These are phyloP conservation scores for Hymenoscyphus linearis DNA, from an alignment of 2,329 filamentous ascomycete genomes.

Conservation along the genomic window DNA sequence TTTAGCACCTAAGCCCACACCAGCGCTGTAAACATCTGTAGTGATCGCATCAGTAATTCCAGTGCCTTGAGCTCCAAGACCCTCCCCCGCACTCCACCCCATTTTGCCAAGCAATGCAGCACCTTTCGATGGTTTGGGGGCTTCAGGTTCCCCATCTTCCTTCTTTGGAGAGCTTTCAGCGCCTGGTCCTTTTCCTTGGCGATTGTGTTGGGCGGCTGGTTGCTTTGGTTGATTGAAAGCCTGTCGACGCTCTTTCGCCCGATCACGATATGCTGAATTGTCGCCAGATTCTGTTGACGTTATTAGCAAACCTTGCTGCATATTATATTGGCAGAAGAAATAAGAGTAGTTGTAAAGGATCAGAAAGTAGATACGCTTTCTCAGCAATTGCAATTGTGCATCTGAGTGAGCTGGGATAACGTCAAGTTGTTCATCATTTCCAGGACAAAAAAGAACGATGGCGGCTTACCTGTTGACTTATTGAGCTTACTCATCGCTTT, in stretches of 20 bases:
- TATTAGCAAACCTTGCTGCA: not conserved
- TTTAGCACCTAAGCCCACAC: constrained; percentile 64
- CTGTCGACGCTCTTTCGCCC: constrained; percentile 61
- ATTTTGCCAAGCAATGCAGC: constrained; percentile 66
- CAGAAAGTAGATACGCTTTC: constrained; percentile 64
- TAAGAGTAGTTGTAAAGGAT: constrained; percentile 26
- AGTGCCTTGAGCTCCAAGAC: constrained; percentile 57
- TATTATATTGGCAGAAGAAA: not conserved
- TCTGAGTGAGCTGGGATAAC: constrained; percentile 99
- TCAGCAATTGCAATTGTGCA: constrained; percentile 82
- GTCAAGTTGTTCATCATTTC: constrained; percentile 78
- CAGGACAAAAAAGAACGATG: constrained; percentile 22
- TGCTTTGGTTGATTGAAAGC: constrained; percentile 57
- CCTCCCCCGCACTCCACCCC: constrained; percentile 63
- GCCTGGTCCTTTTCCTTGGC: constrained; percentile 26
- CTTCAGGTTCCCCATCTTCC: constrained; percentile 34
- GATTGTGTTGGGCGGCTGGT: constrained; percentile 38
- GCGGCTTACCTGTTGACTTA: constrained; percentile 22
- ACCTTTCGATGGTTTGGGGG: constrained; percentile 51
- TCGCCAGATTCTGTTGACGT: constrained; percentile 15
- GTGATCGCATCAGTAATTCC: constrained; percentile 60
- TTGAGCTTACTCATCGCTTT: constrained; percentile 36
- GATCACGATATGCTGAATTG: constrained; percentile 41
- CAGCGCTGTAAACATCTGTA: constrained; percentile 60
- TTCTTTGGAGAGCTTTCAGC: constrained; percentile 20